Evolutionary conservation across 352 stramenopile species (phyloP).

Genomic region (Saprolegnia parasitica): DNA sequence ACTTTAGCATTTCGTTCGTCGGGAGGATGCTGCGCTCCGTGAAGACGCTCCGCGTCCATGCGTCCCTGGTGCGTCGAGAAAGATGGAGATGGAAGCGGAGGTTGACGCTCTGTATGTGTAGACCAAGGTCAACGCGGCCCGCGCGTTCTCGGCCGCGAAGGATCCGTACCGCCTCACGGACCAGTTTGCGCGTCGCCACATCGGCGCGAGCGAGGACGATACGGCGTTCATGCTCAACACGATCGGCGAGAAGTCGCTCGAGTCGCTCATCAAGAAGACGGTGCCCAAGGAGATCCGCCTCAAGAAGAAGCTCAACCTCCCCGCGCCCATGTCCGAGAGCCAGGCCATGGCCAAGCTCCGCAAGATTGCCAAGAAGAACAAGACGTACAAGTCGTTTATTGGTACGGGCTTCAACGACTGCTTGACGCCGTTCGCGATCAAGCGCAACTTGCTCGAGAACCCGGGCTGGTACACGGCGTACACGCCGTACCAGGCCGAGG

Average conservation of each 20-base stretch:
- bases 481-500: slow-evolving; percentile 99
- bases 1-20: slow-evolving; percentile 3
- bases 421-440: slow-evolving; percentile 92
- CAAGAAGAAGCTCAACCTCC: slow-evolving; percentile 49
- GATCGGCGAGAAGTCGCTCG: slow-evolving; percentile 91
- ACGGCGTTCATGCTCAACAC: slow-evolving; percentile 89
- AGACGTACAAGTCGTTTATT: slow-evolving; percentile 95
- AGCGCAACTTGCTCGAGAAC: slow-evolving; percentile 98
- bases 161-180: slow-evolving; percentile 34
- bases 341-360: slow-evolving; percentile 89
- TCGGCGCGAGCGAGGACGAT: slow-evolving; percentile 89
- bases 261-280: slow-evolving; percentile 92
- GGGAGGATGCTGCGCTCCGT: neutral
- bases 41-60: neutral
- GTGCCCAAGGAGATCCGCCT: slow-evolving; percentile 93
- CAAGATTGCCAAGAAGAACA: slow-evolving; percentile 93
- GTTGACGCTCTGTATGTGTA: neutral
- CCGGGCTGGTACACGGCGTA: slow-evolving; percentile 98
- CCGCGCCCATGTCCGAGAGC: slow-evolving; percentile 85
- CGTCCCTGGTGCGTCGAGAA: neutral
- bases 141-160: slow-evolving; percentile 16
- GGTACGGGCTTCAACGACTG: slow-evolving; percentile 98
- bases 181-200: slow-evolving; percentile 65
- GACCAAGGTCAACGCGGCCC: neutral
- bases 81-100: neutral